These are phyloP conservation scores for Cruciata laevipes DNA, from an alignment of 257 asterid species.

Conservation along the genomic window DNA sequence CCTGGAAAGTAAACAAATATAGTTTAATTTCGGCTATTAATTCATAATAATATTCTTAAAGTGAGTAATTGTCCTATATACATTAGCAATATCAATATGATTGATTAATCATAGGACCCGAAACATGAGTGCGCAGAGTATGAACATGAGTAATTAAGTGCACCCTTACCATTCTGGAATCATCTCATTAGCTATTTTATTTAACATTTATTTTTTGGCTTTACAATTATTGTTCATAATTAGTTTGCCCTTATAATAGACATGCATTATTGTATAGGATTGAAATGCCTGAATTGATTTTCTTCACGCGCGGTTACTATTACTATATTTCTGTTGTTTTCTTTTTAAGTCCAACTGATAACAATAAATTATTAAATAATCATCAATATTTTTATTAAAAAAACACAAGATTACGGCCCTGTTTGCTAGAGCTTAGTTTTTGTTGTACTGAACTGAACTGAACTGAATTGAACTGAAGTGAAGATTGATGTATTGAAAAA, in stretches of 20 bases:
- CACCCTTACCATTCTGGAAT: not conserved
- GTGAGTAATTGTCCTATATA: not conserved
- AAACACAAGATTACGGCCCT: too few relatives aligned
- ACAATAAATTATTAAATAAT: too few relatives aligned
- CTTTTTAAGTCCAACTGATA: too few relatives aligned
- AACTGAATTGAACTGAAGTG: too few relatives aligned
- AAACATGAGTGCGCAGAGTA: not conserved
- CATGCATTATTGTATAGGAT: constrained; percentile 27
- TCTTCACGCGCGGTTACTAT: constrained; percentile 25
- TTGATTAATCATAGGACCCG: not conserved
- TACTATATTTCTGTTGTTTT: too few relatives aligned
- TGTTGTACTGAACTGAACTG: too few relatives aligned
- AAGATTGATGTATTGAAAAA: too few relatives aligned
- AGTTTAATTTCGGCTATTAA: not conserved
- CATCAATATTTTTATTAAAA: too few relatives aligned
- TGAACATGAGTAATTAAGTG: not conserved
- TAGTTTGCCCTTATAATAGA: constrained; percentile 15
- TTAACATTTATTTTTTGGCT: not conserved
- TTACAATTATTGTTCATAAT: constrained; percentile 28
- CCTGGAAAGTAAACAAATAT: not conserved
- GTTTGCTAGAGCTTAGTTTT: too few relatives aligned
- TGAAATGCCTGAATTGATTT: constrained; percentile 17
- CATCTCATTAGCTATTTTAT: too few relatives aligned
- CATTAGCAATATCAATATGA: not conserved
- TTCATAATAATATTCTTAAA: too few relatives aligned